Base-by-base conservation (phyloP, 495 filamentous ascomycete species). In the Penicillium verhagenii region DNA sequence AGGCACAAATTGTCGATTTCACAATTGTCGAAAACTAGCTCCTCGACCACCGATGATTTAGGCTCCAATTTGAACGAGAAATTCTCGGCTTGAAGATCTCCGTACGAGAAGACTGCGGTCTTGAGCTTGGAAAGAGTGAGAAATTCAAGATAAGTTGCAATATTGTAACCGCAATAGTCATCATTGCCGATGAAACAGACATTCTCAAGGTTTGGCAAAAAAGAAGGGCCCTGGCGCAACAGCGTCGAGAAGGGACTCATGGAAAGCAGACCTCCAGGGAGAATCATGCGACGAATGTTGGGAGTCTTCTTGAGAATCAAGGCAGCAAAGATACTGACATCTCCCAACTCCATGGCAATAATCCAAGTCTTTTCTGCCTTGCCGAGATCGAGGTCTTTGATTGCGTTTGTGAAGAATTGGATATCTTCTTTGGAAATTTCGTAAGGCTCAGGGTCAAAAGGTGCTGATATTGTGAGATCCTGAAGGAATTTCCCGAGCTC, bases 231-330 rank as follows among this genome's bases (percentile, higher is more conserved):
- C 20, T 21, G 57, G 11, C 6, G 19, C 14, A 63, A 63, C 11
- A 70, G 53, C 13, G 50, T 14, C 26, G n/a, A 19, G 11, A 63
- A 16, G 9, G 61, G 55, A 7, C 52, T 37, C 40, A 28, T 50
- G 25, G 20, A 57, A 14, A 54, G 20, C 13, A 54, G 13, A 13
- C 35, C 45, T 2, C 50, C 58, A 2, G 60, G 50, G 1, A 70
- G 18, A 44, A 16, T 42, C 10, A 70, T 48, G 5, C n/a, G 6
- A 13, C 52, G 56, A 35, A 70, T 33, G 43, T 70, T 70, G 1
- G 67, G 65, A 1, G 65, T 58, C 26, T 59, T 57, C 31, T 37
- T 63, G 31, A 58, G 10, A 4, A 66, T 11, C 33, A 70, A 45
- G 10, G 62, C 58, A 24, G 50, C 11, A 10, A 60, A 57, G 21